A percentile compares a stretch with the other conserved stretches of the same genome.
Conservation (phyloP, 441 rosid genomes). For the Populus trichocarpa region DNA sequence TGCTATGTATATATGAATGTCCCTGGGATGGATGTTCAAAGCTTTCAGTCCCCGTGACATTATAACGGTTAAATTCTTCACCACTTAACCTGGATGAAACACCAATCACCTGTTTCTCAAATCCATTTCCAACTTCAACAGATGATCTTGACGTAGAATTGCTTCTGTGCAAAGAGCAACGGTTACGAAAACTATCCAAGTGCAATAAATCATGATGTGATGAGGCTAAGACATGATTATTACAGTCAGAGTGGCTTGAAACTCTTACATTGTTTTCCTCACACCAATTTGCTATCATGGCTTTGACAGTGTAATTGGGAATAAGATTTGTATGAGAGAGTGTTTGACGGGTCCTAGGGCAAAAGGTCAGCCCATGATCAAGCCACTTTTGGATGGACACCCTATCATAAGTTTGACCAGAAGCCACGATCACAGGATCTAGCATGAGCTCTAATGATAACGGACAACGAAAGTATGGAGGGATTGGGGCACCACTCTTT, state of each 20-base stretch:
- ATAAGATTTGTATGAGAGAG: constrained; percentile 72
- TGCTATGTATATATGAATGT: constrained; percentile 62
- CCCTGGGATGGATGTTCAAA: constrained; percentile 46
- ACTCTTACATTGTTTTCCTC: constrained; percentile 53
- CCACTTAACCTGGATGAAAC: constrained; percentile 38
- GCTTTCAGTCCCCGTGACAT: constrained; percentile 45
- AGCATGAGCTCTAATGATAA: constrained; percentile 85
- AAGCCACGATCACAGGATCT: constrained; percentile 94
- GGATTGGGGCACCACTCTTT: constrained; percentile 54
- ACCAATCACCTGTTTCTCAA: constrained; percentile 53
- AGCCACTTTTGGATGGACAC: constrained; percentile 85
- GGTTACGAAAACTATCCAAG: constrained; percentile 37
- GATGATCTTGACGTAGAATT: constrained; percentile 60
- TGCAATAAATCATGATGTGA: constrained; percentile 40
- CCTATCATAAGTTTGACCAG: constrained; percentile 93
- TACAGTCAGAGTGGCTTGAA: constrained; percentile 21
- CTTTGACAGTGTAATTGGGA: constrained; percentile 92
- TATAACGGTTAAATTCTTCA: constrained; percentile 34
- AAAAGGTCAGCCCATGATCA: constrained; percentile 63
- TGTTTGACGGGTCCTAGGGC: constrained; percentile 73
- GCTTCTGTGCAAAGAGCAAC: constrained; percentile 41
- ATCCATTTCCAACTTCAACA: constrained; percentile 48
- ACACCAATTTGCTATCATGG: constrained; percentile 82
- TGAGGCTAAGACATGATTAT: background rate
- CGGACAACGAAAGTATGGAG: constrained; percentile 82